Conservation (phyloP, 2,329 filamentous ascomycete species). For the Monascus ruber region DNA sequence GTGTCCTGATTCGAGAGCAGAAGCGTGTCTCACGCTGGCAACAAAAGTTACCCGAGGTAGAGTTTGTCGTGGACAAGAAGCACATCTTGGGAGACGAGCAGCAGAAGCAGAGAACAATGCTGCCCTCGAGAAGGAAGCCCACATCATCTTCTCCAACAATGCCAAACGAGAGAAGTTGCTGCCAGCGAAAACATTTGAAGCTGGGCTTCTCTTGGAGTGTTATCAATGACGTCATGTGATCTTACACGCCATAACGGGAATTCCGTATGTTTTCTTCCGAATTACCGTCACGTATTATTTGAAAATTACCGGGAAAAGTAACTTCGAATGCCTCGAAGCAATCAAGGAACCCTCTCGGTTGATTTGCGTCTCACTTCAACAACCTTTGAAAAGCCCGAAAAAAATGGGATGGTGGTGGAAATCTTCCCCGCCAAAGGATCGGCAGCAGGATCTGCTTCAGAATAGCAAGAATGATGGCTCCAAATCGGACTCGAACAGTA, state of each 20-base stretch:
- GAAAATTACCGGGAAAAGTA: too few relatives aligned
- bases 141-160: slow-evolving; percentile 11
- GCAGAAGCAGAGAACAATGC: slow-evolving; percentile 2
- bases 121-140: slow-evolving; percentile 4
- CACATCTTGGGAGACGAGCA: slow-evolving; percentile 2
- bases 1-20: slow-evolving; percentile 62
- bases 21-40: slow-evolving; percentile 27
- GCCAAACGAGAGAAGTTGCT: too few relatives aligned
- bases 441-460: slow-evolving; percentile 6
- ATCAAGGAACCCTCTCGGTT: too few relatives aligned
- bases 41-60: slow-evolving; percentile 1
- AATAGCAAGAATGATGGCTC: slow-evolving; percentile 6
- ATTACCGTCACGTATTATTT: too few relatives aligned
- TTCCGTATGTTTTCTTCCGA: too few relatives aligned
- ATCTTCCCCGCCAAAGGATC: slow-evolving; percentile 18
- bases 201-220: too few relatives aligned
- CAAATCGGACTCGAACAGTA: not conserved
- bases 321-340: too few relatives aligned
- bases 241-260: too few relatives aligned
- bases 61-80: not conserved
- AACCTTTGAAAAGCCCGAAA: not conserved
- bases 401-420: slow-evolving; percentile 39
- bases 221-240: too few relatives aligned
- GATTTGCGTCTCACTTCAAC: too few relatives aligned
- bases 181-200: too few relatives aligned